A percentile compares a stretch with the other conserved stretches of the same genome.
phyloP scores from a whole-genome alignment of 2,329 filamentous ascomycete species.

The Curvularia spicifera region DNA sequence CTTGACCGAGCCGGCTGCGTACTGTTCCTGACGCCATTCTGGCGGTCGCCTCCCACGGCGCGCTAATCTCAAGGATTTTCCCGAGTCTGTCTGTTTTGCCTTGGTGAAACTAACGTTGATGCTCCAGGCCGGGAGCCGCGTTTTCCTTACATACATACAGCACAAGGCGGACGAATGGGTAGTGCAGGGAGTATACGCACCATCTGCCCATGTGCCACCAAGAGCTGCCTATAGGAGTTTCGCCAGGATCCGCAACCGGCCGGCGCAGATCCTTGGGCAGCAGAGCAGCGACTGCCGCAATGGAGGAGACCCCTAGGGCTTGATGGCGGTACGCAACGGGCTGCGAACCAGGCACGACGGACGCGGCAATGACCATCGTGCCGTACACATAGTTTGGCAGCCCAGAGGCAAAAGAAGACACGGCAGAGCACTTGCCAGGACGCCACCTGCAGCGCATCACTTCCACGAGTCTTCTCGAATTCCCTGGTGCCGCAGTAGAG shows the following conservation, averaged over 20 bases:
- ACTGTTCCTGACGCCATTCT: slow-evolving; percentile 33
- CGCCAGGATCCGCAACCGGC: slow-evolving; percentile 14
- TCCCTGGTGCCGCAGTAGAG: slow-evolving; percentile 22
- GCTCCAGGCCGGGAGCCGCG: slow-evolving; percentile 19
- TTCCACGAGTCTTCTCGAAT: slow-evolving; percentile 47
- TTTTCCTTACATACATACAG: slow-evolving; percentile 14
- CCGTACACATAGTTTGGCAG: not conserved
- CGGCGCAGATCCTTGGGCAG: slow-evolving; percentile 17
- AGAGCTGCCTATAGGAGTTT: slow-evolving; percentile 13
- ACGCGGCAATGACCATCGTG: slow-evolving; percentile 2
- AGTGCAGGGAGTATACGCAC: slow-evolving; percentile 16
- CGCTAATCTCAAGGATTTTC: slow-evolving; percentile 22
- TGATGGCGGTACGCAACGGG: not conserved
- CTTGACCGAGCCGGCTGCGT: slow-evolving; percentile 13
- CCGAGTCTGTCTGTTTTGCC: slow-evolving; percentile 13
- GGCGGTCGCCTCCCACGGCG: slow-evolving; percentile 28
- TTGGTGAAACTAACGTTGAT: slow-evolving; percentile 15
- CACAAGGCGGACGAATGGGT: slow-evolving; percentile 24
- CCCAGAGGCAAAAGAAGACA: not conserved
- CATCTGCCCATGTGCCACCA: slow-evolving; percentile 15
- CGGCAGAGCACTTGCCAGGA: slow-evolving; percentile 4
- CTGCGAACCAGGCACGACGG: not conserved
- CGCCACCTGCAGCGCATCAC: slow-evolving; percentile 37
- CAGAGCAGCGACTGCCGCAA: slow-evolving; percentile 4
- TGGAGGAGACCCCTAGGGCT: not conserved